A percentile compares a stretch with the other conserved stretches of the same genome.
Evolutionary conservation across 306 rosid genomes (phyloP).

Genomic region (Argentina anserina): DNA sequence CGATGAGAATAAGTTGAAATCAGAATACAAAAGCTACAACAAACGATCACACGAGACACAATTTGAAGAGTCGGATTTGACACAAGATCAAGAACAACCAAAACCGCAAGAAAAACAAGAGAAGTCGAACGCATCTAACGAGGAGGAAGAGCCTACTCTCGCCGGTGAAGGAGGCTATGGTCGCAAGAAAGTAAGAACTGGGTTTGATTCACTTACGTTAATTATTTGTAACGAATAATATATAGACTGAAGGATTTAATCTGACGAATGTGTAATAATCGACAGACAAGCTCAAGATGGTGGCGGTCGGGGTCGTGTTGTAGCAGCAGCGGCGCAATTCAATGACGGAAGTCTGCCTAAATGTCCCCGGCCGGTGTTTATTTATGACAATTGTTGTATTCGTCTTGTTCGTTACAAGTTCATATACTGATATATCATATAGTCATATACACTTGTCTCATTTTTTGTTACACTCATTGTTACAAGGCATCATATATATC

Average conservation of each 20-base stretch:
- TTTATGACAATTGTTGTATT: neutral
- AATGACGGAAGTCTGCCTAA: neutral
- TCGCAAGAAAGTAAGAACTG: neutral
- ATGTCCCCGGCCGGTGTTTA: neutral
- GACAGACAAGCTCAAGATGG: neutral
- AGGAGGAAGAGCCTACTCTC: constrained; percentile 4
- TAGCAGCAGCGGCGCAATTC: constrained; percentile 7
- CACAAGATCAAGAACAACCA: neutral
- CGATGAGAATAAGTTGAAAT: neutral
- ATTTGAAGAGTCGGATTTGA: neutral
- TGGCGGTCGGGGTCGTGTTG: constrained; percentile 8
- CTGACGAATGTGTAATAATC: neutral
- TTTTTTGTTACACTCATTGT: too few species aligned
- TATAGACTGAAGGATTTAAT: neutral
- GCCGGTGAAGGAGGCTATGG: constrained; percentile 16
- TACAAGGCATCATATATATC: too few species aligned
- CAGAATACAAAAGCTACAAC: constrained; percentile 3
- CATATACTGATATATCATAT: too few species aligned
- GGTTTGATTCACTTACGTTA: too few species aligned
- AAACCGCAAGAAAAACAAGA: neutral
- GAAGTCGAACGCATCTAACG: neutral
- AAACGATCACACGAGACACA: neutral
- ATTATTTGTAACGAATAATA: neutral
- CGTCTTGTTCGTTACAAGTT: neutral
- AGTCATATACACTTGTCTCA: neutral